Base-by-base conservation (phyloP, 306 rosid genomes). In the Medicago ruthenica region DNA sequence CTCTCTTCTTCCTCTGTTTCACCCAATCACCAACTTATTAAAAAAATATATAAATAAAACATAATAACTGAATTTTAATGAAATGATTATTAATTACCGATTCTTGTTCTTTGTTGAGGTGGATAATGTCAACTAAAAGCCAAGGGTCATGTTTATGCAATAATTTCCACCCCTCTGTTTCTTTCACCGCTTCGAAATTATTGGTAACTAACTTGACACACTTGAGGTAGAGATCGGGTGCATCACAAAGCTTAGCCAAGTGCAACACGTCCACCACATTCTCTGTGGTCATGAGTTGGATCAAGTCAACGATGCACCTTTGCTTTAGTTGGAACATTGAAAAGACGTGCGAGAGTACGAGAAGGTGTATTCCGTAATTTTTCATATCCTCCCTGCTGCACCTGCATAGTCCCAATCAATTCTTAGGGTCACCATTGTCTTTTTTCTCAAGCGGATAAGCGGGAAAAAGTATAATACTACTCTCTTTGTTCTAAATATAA, bases 141-240 rank as follows among this genome's bases (percentile, higher is more conserved):
- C 77, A 51, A 1, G 94, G 94, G 41, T 93, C 98, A 21, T 93
- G 70, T 8, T 79, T 84, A 20, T 93, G 89, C 60, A 93, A 11
- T 82, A 93, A 91, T 9, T 80, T 85, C 98, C 98, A 93, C 0
- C 96, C 98, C 66, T 93, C 98, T 3, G 92, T 91, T 73, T 67
- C 71, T 60, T 86, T 83, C 0, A 89, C 96, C 1, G 81, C 64
- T 67, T 85, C 85, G 85, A 86, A 91, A 59, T 81, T 72, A 40
- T 24, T 53, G 0, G 68, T 42, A 4, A 89, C 64, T 53, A 89
- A 45, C 70, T 88, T 93, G 77, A 82, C 77, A 81, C 96, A 83
- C 83, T 82, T 89, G 78, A 93, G 80, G 78, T 80, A 85, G 6
- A 93, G 97, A 89, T 91, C 90, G 1, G 96, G 89, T 34, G 98